Conservation (phyloP, 345 rosid genomes). For the Aurinia saxatilis region DNA sequence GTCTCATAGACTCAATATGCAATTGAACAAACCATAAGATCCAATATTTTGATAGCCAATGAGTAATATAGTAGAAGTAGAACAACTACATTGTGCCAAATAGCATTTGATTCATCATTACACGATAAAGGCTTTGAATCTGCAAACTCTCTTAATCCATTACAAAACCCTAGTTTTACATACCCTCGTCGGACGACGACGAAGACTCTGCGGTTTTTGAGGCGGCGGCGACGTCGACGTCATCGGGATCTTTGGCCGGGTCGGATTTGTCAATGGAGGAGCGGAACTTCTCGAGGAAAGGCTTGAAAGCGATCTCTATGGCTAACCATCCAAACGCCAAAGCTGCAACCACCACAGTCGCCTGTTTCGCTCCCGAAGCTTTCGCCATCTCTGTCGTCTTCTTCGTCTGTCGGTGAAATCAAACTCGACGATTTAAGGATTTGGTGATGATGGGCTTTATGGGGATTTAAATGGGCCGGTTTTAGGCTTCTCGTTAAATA, state of each 20-base stretch:
- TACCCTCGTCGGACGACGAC: not conserved
- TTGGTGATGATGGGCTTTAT: not conserved
- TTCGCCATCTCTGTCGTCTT: slow-evolving; percentile 13
- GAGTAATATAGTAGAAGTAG: too few relatives aligned
- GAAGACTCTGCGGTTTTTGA: not conserved
- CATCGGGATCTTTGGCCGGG: slow-evolving; percentile 67
- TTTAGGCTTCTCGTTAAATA: not conserved
- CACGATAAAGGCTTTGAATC: not conserved
- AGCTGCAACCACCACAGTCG: slow-evolving; percentile 64
- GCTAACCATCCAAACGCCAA: slow-evolving; percentile 80
- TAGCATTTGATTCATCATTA: not conserved
- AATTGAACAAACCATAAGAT: not conserved
- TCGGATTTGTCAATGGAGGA: slow-evolving; percentile 69
- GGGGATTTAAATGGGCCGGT: not conserved
- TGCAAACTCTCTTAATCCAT: not conserved
- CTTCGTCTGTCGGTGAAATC: not conserved
- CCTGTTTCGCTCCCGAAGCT: slow-evolving; percentile 38
- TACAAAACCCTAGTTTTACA: not conserved
- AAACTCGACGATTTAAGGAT: not conserved
- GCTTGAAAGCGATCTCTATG: slow-evolving; percentile 77
- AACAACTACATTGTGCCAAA: not conserved
- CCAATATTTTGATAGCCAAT: not conserved
- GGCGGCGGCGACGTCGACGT: slow-evolving; percentile 2
- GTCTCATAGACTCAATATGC: too few relatives aligned
- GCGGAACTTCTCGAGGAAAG: slow-evolving; percentile 60